Evolutionary conservation across 805 yeast genomes (phyloP), one percentile per base, ranked within the genome.

Genomic region (Maudiozyma saulgeensis): DNA sequence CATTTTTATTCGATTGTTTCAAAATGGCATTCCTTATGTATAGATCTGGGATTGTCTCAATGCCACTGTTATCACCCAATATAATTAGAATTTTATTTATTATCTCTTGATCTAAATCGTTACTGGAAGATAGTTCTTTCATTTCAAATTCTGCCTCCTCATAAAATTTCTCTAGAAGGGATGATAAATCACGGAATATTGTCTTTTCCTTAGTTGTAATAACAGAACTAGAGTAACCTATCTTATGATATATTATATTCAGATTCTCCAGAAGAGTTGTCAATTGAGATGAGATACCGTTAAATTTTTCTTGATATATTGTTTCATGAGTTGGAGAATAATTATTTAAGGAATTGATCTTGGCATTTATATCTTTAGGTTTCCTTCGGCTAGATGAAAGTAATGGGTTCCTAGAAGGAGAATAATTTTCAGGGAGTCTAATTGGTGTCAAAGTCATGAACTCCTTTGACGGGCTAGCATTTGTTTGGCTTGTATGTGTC

Each of bases 151-250:
- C 63, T 1, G 76, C 72, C 31, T 66, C 67, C 1, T 63, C 54
- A 25, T 68, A 60, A 49, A 68, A 77, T 51, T 70, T 68, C 19
- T 70, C 63, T 31, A 80, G 76, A 1, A 80, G 75, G 26, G 70
- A 69, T 35, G 80, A 74, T 6, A 80, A 68, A 4, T 71, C 71
- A 15, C 65, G 70, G 54, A 80, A 79, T 13, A 80, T 73, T 42
- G 70, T 69, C 34, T 72, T 63, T 54, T 78, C 80, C 54, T 78
- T 80, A 37, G 63, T 63, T 13, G 73, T 58, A 2, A 78, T 74
- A 49, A 79, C 82, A 8, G 61, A 57, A n/a, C 69, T 60, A 1
- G 81, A 70, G 57, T 76, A 79, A 1, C 86, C 86, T 40, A 80
- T 80, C 50, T 71, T 74, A 44, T 68, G 67, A 58, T 79, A 79